phyloP scores from a whole-genome alignment of 2,329 filamentous ascomycete genomes.

The Phialocephala sp. region DNA sequence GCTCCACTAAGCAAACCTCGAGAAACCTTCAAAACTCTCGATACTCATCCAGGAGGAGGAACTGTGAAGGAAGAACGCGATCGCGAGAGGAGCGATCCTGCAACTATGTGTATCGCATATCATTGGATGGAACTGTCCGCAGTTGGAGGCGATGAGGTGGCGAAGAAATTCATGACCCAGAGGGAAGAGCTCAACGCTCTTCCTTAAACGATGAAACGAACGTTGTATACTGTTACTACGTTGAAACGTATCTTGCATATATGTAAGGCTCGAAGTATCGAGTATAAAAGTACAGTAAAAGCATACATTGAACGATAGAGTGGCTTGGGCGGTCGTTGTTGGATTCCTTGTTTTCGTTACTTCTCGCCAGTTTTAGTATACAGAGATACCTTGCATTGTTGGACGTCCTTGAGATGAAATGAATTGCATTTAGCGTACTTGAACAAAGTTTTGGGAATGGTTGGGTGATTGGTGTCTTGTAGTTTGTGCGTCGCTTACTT shows the following conservation, averaged over 20 bases:
- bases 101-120: constrained; percentile 90
- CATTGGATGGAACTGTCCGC: constrained; percentile 97
- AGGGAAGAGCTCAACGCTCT: constrained; percentile 43
- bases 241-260: background rate
- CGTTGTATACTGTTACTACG: background rate
- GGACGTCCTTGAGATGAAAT: background rate
- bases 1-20: constrained; percentile 82
- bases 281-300: constrained; percentile 1
- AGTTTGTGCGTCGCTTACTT: background rate
- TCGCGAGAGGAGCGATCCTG: constrained; percentile 74
- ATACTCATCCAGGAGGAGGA: constrained; percentile 59
- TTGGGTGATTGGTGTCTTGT: background rate
- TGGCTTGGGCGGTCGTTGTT: background rate
- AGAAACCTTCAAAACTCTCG: constrained; percentile 92
- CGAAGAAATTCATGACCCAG: constrained; percentile 81
- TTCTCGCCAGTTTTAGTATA: background rate
- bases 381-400: constrained; percentile 6
- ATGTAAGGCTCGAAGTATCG: constrained; percentile 1
- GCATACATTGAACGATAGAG: background rate
- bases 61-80: constrained; percentile 55
- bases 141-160: constrained; percentile 83
- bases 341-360: background rate
- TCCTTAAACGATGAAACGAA: constrained; percentile 17
- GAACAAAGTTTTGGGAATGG: background rate
- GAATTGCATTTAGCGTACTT: constrained; percentile 6